Evolutionary conservation across 1,284 basidiomycete genomes (phyloP).

Genomic region (Schizopora paradoxa): DNA sequence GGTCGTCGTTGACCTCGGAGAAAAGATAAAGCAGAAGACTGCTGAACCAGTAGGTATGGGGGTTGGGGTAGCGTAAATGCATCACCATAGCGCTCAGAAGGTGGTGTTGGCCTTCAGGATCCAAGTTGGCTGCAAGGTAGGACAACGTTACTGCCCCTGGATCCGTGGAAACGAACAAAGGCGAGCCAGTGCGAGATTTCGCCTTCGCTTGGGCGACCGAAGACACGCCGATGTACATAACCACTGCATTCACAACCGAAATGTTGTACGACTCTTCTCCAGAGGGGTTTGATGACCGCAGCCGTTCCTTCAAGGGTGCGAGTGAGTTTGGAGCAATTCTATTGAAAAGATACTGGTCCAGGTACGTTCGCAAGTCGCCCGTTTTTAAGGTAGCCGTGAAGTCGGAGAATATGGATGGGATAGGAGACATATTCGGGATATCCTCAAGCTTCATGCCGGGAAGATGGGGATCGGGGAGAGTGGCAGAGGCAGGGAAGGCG

Average conservation of each 20-base stretch:
- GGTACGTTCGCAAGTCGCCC: slow-evolving; percentile 68
- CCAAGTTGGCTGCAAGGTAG: slow-evolving; percentile 78
- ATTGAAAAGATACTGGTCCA: slow-evolving; percentile 82
- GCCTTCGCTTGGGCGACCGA: slow-evolving; percentile 84
- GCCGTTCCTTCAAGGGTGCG: slow-evolving; percentile 74
- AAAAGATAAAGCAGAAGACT: slow-evolving; percentile 86
- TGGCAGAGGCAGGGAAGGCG: slow-evolving; percentile 86
- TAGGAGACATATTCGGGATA: slow-evolving; percentile 83
- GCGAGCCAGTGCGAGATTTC: slow-evolving; percentile 73
- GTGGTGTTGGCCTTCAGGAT: slow-evolving; percentile 94
- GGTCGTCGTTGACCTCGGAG: slow-evolving; percentile 64
- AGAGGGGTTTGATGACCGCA: slow-evolving; percentile 51
- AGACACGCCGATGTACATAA: slow-evolving; percentile 91
- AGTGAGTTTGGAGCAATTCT: slow-evolving; percentile 66
- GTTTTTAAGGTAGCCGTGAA: slow-evolving; percentile 77
- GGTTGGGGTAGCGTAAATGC: slow-evolving; percentile 93
- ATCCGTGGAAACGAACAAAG: slow-evolving; percentile 75
- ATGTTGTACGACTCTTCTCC: slow-evolving; percentile 77
- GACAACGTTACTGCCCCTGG: slow-evolving; percentile 79
- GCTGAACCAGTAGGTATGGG: slow-evolving; percentile 97
- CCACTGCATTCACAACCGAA: slow-evolving; percentile 85
- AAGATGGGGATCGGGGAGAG: slow-evolving; percentile 86
- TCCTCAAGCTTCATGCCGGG: slow-evolving; percentile 65
- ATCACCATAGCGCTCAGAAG: slow-evolving; percentile 86
- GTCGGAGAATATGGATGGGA: slow-evolving; percentile 89